Base-by-base conservation (phyloP, 495 filamentous ascomycete genomes). In the Aspergillus cristatus region DNA sequence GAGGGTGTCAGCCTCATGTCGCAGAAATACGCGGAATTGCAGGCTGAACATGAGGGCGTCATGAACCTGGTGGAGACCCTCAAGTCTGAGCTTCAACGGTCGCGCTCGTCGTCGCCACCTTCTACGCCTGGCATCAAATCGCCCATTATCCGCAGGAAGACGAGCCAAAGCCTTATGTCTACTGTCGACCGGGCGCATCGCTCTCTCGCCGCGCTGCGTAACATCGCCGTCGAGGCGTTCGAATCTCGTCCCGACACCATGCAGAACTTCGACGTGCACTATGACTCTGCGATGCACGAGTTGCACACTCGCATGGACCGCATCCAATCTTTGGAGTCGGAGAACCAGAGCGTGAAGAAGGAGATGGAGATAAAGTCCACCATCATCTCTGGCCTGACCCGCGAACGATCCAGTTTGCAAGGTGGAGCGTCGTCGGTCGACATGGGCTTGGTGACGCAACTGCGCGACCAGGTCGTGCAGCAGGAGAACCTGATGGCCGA, bases 281-380 rank as follows among this genome's bases (percentile, higher is more conserved):
- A 97, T 11, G 91, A 91, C 51, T 74, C 84, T 3, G 86, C 87
- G 34, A 90, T 96, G 81, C 86, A 90, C 47, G 91, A 98, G 52
- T 71, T 97, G 17, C 79, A 94, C 45, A 74, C 65, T 25, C 80
- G 88, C 16, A 86, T 89, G 13, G 91, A 97, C 51, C 80, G 86
- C 15, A 86, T 94, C 26, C 82, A 88, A 52, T 79, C 88, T 34
- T 69, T 98, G 7, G 91, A 98, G 54, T 78, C 76, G 5, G 93
- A 95, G 50, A 77, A 96, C 40, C 65, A 78, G 2, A 78, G 75
- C 6, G 75, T 90, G 11, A 93, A 84, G 66, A 91, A 84, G 58
- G 93, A 96, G 55, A 94, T 98, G 84, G 93, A 98, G 44, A 77
- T 72, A 38, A 97, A 97, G 72, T 83, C 84, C 62, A 82, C 82